These are phyloP conservation scores for Mycena citricolor DNA, from an alignment of 1,284 basidiomycete species.

Conservation along the genomic window DNA sequence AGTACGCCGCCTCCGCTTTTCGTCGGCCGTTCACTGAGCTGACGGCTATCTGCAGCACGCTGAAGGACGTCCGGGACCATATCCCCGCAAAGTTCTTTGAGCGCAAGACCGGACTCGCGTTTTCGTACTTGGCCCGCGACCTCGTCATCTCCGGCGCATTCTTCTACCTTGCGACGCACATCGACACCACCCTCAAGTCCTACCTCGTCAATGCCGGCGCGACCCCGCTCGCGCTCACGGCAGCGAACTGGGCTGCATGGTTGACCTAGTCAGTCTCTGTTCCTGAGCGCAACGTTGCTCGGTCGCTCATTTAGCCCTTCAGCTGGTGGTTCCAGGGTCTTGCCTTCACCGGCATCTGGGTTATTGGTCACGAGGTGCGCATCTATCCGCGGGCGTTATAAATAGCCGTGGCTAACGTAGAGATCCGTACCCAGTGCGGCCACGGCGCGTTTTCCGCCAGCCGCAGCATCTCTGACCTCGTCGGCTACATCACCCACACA, in stretches of 20 bases:
- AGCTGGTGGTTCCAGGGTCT: conserved; percentile 68
- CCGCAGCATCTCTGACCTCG: conserved; percentile 30
- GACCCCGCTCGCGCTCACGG: no score
- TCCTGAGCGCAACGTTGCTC: background rate
- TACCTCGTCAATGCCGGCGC: no score
- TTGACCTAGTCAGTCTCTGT: conserved; percentile 52
- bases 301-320: conserved; percentile 5
- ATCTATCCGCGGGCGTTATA: conserved; percentile 27
- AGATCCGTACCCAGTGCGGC: conserved; percentile 28
- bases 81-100: conserved; percentile 45
- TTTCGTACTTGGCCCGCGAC: conserved; percentile 45
- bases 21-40: no score
- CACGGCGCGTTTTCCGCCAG: conserved; percentile 33
- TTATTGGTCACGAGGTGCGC: conserved; percentile 59
- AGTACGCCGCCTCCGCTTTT: no score
- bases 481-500: conserved; percentile 44
- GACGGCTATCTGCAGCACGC: conserved; percentile 35
- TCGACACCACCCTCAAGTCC: no score
- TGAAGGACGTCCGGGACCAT: conserved; percentile 55
- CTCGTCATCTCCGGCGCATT: no score
- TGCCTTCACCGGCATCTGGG: conserved; percentile 60
- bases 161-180: no score
- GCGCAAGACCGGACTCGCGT: conserved; percentile 36
- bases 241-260: conserved; percentile 44
- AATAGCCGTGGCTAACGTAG: background rate